phyloP scores from a whole-genome alignment of 371 early-diverging fungal genomes.

The Saksenaea vasiformis region DNA sequence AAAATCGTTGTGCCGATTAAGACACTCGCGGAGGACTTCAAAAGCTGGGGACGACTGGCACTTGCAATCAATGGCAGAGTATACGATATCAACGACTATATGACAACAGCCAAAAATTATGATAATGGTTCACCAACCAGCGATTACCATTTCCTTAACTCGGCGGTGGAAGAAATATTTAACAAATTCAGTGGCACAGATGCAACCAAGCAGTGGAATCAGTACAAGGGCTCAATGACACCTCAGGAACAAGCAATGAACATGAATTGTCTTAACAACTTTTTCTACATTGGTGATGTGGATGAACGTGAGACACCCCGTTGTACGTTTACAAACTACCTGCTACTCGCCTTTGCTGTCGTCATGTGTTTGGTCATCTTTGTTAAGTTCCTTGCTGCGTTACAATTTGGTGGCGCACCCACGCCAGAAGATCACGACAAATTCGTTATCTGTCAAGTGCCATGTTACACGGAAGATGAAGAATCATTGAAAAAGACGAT shows the following conservation, averaged over 20 bases:
- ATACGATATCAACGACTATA: conserved; percentile 67
- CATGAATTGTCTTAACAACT: conserved; percentile 73
- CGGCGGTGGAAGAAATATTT: conserved; percentile 55
- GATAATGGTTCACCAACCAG: conserved; percentile 40
- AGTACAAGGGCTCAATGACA: conserved; percentile 20
- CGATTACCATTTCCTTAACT: conserved; percentile 45
- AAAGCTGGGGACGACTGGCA: conserved; percentile 43
- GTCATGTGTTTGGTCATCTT: conserved; percentile 78
- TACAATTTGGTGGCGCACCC: conserved; percentile 77
- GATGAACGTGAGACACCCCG: conserved; percentile 74
- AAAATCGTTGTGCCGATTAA: conserved; percentile 32
- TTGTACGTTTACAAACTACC: conserved; percentile 86
- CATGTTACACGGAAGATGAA: conserved; percentile 98
- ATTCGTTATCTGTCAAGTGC: conserved; percentile 88
- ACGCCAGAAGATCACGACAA: conserved; percentile 87
- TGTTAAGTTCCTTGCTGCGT: conserved; percentile 88
- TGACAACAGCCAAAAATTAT: conserved; percentile 34
- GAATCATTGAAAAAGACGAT: conserved; percentile 90
- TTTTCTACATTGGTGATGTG: conserved; percentile 83
- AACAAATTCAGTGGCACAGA: conserved; percentile 62
- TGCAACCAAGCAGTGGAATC: conserved; percentile 55
- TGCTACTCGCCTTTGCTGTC: conserved; percentile 75
- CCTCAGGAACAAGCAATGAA: conserved; percentile 25
- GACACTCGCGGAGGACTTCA: conserved; percentile 28
- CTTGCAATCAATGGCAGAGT: conserved; percentile 64